phyloP scores from a whole-genome alignment of 2,329 filamentous ascomycete species.

The Xylaria sp. region DNA sequence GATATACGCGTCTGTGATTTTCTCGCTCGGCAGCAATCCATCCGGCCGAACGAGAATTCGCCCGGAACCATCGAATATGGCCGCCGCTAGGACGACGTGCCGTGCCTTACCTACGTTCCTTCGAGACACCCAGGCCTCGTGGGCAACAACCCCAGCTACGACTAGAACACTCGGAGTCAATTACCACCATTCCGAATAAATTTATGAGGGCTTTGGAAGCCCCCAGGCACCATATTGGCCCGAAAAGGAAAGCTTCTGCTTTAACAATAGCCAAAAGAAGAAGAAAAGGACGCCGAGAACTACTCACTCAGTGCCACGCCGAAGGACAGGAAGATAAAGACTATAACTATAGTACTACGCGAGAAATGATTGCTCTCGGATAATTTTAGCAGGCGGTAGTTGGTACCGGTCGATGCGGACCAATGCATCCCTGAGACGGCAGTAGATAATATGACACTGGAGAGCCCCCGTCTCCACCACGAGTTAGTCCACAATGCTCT shows the following conservation, averaged over 20 bases:
- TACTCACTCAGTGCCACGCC: slow-evolving; percentile 71
- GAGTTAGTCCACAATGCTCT: slow-evolving; percentile 80
- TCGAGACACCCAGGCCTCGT: slow-evolving; percentile 64
- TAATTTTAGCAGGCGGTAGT: slow-evolving; percentile 68
- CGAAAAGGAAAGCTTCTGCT: too few species aligned
- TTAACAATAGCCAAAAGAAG: too few species aligned
- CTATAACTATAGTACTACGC: slow-evolving; percentile 74
- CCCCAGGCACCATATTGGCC: too few species aligned
- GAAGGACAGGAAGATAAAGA: slow-evolving; percentile 76
- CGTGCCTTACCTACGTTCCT: slow-evolving; percentile 69
- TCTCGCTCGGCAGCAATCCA: slow-evolving; percentile 75
- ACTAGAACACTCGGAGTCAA: too few species aligned
- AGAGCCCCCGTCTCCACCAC: slow-evolving; percentile 78
- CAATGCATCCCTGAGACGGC: slow-evolving; percentile 91
- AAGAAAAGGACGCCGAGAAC: too few species aligned
- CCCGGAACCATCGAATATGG: slow-evolving; percentile 74
- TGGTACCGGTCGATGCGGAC: slow-evolving; percentile 78
- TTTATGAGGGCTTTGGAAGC: too few species aligned
- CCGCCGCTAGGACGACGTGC: slow-evolving; percentile 68
- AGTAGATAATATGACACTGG: slow-evolving; percentile 74
- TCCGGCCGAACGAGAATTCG: slow-evolving; percentile 76
- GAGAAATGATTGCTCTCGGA: slow-evolving; percentile 59
- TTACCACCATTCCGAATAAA: too few species aligned
- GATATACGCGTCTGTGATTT: slow-evolving; percentile 82
- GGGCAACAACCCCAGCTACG: slow-evolving; percentile 65